Evolutionary conservation across 192 early-diverging fungal species (phyloP).

Genomic region (Coemansia furcata): DNA sequence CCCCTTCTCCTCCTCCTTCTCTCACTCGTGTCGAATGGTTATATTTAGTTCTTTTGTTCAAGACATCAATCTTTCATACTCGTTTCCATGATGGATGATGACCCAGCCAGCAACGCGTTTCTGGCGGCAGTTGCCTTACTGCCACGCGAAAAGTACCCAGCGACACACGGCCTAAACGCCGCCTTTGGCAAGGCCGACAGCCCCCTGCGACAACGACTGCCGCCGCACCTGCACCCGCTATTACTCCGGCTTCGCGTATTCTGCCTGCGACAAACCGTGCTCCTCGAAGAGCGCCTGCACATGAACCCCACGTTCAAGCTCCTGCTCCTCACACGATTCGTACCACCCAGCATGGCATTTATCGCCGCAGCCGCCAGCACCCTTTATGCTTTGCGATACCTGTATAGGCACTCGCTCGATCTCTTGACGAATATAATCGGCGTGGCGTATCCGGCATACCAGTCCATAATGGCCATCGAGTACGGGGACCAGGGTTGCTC

Average conservation of each 20-base stretch:
- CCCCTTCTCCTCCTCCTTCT: not conserved
- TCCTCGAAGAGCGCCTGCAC: constrained; percentile 42
- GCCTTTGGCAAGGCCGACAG: constrained; percentile 3
- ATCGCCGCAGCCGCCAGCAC: constrained; percentile 40
- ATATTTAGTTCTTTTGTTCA: constrained; percentile 8
- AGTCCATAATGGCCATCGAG: constrained; percentile 51
- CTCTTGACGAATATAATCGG: constrained; percentile 47
- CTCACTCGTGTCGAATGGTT: not conserved
- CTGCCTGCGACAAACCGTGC: constrained; percentile 26
- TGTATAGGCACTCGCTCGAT: constrained; percentile 44
- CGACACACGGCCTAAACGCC: constrained; percentile 20
- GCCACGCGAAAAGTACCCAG: constrained; percentile 33
- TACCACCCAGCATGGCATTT: constrained; percentile 42
- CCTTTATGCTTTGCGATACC: constrained; percentile 32
- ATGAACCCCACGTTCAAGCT: constrained; percentile 45
- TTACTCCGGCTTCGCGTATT: constrained; percentile 22
- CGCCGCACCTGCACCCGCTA: constrained; percentile 44
- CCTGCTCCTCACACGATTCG: constrained; percentile 26
- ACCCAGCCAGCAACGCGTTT: constrained; percentile 26
- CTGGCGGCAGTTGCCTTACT: constrained; percentile 34
- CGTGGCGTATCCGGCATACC: constrained; percentile 49
- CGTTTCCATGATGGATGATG: constrained; percentile 1
- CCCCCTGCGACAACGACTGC: constrained; percentile 14
- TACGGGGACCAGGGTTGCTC: constrained; percentile 19
- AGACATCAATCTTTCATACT: not conserved